Conservation (phyloP, 169 alveolate species). For the Plasmodium vivax region DNA sequence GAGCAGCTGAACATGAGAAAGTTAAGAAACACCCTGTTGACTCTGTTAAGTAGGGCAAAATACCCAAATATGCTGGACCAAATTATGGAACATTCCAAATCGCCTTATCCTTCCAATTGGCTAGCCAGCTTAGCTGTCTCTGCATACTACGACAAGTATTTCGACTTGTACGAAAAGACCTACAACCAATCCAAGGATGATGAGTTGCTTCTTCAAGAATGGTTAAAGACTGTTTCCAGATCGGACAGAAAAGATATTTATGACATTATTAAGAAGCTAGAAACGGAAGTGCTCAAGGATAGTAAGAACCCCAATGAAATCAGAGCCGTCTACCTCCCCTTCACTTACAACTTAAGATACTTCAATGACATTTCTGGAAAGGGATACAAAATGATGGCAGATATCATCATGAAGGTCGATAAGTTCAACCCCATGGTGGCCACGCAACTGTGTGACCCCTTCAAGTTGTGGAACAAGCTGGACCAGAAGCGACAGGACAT, state of each 20-base stretch:
- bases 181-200: slow-evolving; percentile 66
- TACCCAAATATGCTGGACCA: slow-evolving; percentile 43
- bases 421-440: slow-evolving; percentile 85
- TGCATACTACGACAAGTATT: slow-evolving; percentile 43
- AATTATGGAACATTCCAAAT: slow-evolving; percentile 38
- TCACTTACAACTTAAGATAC: slow-evolving; percentile 84
- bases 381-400: slow-evolving; percentile 88
- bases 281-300: slow-evolving; percentile 77
- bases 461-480: slow-evolving; percentile 81
- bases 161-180: slow-evolving; percentile 41
- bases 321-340: slow-evolving; percentile 84
- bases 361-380: slow-evolving; percentile 84
- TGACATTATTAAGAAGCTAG: slow-evolving; percentile 77
- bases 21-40: slow-evolving; percentile 39
- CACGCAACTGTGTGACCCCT: slow-evolving; percentile 79
- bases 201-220: slow-evolving; percentile 80
- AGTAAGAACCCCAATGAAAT: slow-evolving; percentile 84
- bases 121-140: slow-evolving; percentile 46
- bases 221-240: slow-evolving; percentile 84
- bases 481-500: slow-evolving; percentile 77
- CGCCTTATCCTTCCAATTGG: slow-evolving; percentile 73
- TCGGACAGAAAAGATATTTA: slow-evolving; percentile 78
- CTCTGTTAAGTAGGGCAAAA: slow-evolving; percentile 47
- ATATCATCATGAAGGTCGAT: slow-evolving; percentile 83
- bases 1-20: slow-evolving; percentile 70